Conservation (phyloP, 139 green algal species). For the Chlorella vulgaris region DNA sequence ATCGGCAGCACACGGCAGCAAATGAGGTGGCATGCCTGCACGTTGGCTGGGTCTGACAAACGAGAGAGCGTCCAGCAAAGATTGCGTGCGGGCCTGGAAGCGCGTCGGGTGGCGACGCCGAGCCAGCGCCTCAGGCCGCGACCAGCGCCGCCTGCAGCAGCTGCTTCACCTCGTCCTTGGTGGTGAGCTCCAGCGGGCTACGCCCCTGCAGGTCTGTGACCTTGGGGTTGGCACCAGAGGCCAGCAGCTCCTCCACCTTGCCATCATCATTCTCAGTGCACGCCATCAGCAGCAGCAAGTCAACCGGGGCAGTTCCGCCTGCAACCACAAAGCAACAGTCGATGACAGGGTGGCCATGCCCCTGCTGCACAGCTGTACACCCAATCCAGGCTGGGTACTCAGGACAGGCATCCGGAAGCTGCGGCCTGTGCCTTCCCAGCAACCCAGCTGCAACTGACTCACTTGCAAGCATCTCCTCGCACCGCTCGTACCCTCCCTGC, state of each 20-base stretch:
- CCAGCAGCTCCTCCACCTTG: conserved; percentile 94
- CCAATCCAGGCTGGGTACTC: too few relatives aligned
- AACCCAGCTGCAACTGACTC: too few relatives aligned
- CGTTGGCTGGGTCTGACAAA: too few relatives aligned
- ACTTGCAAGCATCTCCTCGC: conserved; percentile 79
- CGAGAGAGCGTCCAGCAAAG: too few relatives aligned
- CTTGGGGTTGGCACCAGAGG: conserved; percentile 63
- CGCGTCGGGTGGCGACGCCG: too few relatives aligned
- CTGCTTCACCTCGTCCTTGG: conserved; percentile 62
- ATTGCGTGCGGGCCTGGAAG: too few relatives aligned
- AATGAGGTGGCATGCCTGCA: too few relatives aligned
- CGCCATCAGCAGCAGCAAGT: conserved; percentile 93
- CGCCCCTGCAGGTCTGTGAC: conserved; percentile 78
- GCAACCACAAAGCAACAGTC: conserved; percentile 11
- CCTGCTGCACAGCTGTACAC: too few relatives aligned
- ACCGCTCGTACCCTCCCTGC: conserved; percentile 88
- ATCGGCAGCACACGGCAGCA: too few relatives aligned
- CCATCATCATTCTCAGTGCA: conserved; percentile 85
- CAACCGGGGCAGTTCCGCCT: conserved; percentile 76
- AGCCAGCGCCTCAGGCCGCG: background rate
- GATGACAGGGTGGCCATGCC: background rate
- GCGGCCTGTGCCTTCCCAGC: too few relatives aligned
- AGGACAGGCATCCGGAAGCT: too few relatives aligned
- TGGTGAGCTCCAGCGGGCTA: conserved; percentile 69
- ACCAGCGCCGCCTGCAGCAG: conserved; percentile 57